Base-by-base conservation (phyloP, 208 protist species). In the Trypanosoma melophagium region DNA sequence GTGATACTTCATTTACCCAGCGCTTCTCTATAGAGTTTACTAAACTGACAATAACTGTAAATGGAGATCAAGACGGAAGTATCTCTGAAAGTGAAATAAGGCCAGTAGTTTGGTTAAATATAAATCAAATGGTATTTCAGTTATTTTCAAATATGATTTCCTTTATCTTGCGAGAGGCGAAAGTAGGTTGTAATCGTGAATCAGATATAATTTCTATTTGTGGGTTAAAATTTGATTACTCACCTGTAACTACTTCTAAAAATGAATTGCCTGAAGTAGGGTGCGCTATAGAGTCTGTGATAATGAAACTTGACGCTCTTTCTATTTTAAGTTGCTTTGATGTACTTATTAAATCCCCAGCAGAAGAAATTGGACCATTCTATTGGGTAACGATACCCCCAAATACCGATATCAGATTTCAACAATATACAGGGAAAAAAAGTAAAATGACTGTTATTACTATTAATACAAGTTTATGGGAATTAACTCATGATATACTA, bases 401-500 rank as follows among this genome's bases (percentile, higher is more conserved):
- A 28, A 51, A 38, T 25, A 45, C 5, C 10, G n/a, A 42, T 25
- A 22, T 12, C 24, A 17, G 44, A 3, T 3, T 22, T 58, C 13
- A 51, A 5, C 12, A 21, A 8, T 22, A 49, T 31, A 51, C 45
- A 35, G 41, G 22, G 7, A 47, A 17, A 17, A 50, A 60, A n/a
- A 52, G 53, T 17, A 69, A 60, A 13, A 40, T 60, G 44, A 47
- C 19, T 22, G 53, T 69, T 51, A 21, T 69, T 19, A 69, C 63
- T 8, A 41, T 69, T 17, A 52, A 60, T 47, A 60, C 51, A 60
- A 45, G 16, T 53, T 35, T 69, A 24, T 69, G 63, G 63, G 24
- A 58, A 42, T 49, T 69, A 42, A 69, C 19, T 16, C 31, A 75
- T 47, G 69, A 80, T 52, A 51, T 83, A 16, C 10, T 75, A n/a